These are phyloP conservation scores for Sclerotinia trifoliorum DNA, from an alignment of 2,329 filamentous ascomycete genomes.

Conservation along the genomic window DNA sequence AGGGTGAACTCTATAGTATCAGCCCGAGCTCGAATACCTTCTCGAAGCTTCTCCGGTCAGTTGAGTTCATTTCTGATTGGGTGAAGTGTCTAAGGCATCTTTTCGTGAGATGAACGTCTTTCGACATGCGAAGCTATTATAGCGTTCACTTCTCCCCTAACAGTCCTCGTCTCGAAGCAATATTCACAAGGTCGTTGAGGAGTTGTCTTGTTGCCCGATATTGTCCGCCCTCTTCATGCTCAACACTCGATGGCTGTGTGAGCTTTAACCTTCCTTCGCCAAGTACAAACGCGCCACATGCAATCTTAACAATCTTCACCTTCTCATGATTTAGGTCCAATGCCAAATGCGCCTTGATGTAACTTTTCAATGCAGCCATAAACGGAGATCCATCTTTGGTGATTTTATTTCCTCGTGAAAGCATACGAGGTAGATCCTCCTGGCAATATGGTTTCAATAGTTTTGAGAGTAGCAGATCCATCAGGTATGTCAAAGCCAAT, in stretches of 20 bases:
- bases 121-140: neutral
- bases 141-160: conserved; percentile 17
- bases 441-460: conserved; percentile 44
- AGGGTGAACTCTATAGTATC: neutral
- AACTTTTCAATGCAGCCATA: conserved; percentile 42
- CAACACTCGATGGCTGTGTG: conserved; percentile 29
- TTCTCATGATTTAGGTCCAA: conserved; percentile 43
- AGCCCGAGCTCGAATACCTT: neutral
- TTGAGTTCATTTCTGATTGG: neutral
- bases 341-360: conserved; percentile 44
- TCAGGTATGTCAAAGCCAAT: conserved; percentile 37
- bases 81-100: neutral
- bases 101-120: neutral
- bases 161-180: conserved; percentile 26
- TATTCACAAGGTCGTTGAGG: conserved; percentile 30
- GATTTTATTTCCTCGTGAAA: conserved; percentile 33
- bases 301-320: conserved; percentile 44
- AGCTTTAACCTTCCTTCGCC: conserved; percentile 45
- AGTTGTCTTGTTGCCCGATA: conserved; percentile 31
- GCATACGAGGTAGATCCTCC: conserved; percentile 42
- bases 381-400: conserved; percentile 39
- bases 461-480: conserved; percentile 40
- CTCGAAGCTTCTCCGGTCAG: too few relatives aligned
- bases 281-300: conserved; percentile 45
- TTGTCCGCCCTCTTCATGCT: conserved; percentile 28